Base-by-base conservation (phyloP, 73 alveolate species). In the Tetrahymena malaccensis region DNA sequence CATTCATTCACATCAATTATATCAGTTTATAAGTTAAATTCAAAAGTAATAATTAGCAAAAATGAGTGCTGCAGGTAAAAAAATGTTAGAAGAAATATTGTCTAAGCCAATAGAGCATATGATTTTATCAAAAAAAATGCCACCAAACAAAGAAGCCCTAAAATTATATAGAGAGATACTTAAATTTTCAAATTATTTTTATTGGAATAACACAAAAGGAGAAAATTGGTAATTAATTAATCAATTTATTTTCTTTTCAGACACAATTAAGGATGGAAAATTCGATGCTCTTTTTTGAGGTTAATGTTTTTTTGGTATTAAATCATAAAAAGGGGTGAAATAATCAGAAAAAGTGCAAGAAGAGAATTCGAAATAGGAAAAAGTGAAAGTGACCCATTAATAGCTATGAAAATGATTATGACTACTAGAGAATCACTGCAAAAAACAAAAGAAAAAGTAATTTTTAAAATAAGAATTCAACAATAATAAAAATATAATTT, bases 321-420 rank as follows among this genome's bases (percentile, higher is more conserved):
- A 3, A 19, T 70, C 37, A 3, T 19, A 50, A 50, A 70, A 85
- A 94, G 96, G 97, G 84, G 97, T 33, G 97, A 95, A 34, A 95
- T 95, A 4, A 95, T 95, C 7, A 95, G 95, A 56, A 95, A 89
- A 55, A 95, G 97, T 56, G 97, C 97, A 1, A 85, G 97, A 37
- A 95, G 94, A 33, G 97, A 95, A 95, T 95, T 95, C 19, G 96
- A 95, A 56, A 50, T 95, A 55, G 97, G 95, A 33, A 95, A 40
- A 95, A 38, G 94, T 85, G 97, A 95, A 89, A 43, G 40, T 12
- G 97, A 95, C 56, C 95, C 97, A 43, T 85, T 89, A 85, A 50
- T 95, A 43, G 97, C 94, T 21, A 95, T 95, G 97, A 95, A 93
- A 85, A 95, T 95, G 97, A 95, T 95, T 35, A 44, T 95, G 93